These are phyloP conservation scores for Atalantia buxifolia DNA, from an alignment of 345 rosid genomes.

Conservation along the genomic window DNA sequence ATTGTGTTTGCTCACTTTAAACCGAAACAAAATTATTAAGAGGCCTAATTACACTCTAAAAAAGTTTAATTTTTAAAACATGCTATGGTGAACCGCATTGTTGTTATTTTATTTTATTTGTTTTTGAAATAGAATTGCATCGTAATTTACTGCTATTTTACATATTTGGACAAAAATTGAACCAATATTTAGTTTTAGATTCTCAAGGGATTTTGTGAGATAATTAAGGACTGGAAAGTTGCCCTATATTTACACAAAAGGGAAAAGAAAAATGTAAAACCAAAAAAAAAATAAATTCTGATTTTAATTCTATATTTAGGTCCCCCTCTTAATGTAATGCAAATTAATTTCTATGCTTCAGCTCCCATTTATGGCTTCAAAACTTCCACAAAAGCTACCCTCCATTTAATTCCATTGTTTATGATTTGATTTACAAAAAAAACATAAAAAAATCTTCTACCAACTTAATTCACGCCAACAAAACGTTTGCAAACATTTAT, in stretches of 20 bases:
- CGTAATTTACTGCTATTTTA: background rate
- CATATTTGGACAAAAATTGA: background rate
- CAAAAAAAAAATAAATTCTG: background rate
- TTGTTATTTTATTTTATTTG: background rate
- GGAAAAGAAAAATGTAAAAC: background rate
- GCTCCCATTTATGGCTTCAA: background rate
- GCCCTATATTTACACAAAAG: background rate
- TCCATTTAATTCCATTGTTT: background rate
- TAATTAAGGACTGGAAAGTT: background rate
- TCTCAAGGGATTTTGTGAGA: background rate
- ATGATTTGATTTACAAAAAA: background rate
- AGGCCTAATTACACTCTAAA: background rate
- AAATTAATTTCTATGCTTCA: background rate
- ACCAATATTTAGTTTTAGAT: background rate
- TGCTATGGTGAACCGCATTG: background rate
- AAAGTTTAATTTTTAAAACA: background rate
- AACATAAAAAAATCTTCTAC: background rate
- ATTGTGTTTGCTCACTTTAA: background rate
- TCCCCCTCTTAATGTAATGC: background rate
- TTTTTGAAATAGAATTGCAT: background rate
- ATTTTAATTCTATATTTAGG: background rate
- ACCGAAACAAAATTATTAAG: background rate
- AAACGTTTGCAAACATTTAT: constrained; percentile 7
- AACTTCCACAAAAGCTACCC: background rate
- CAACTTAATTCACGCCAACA: background rate